Base-by-base conservation (phyloP, 2,329 filamentous ascomycete species). In the Clonostachys rhizophaga region DNA sequence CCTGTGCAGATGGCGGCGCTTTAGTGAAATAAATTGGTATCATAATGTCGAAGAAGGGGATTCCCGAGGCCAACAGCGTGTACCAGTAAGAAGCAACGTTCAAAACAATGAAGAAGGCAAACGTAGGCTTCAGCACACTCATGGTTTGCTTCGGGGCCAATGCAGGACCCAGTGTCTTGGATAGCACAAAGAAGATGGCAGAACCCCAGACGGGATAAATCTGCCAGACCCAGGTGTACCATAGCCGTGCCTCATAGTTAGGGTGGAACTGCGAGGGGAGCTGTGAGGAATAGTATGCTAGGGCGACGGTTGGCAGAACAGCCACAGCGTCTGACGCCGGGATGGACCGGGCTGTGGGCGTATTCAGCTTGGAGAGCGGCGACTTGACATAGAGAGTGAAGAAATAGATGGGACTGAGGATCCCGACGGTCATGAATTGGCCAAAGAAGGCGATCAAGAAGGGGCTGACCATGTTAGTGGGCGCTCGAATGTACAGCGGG, bases 151-250 rank as follows among this genome's bases (percentile, higher is more conserved):
- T 50, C 34, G 18, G 33, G 17, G 11, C 18, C 54, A 7, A 51
- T 50, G 5, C 55, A 10, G 2, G 47, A 35, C 33, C 60, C 14
- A 39, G 17, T 4, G 17, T 39, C 36, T 39, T 39, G 11, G 36
- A n/a, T 7, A 39, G 5, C 36, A 18, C 14, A 39, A n/a, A 18
- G 14, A 39, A 18, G 36, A 39, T 34, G 2, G 55, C 4, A 0
- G 58, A 59, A 6, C 51, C 51, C 58, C 56, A 61, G 1, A 62
- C 40, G 0, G 59, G 58, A 24, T 50, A 63, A 1, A 63, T 35
- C 7, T 63, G 61, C 61, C 61, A 63, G 13, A 60, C 40, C 59
- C 61, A 64, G 16, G 57, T 60, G 53, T 57, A 62, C 60, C 55
- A 63, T 30, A 60, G 52, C 14, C 59, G 52, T 0, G 35, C 36